Evolutionary conservation across 2,329 filamentous ascomycete species (phyloP).

Genomic region (Sclerotinia borealis): DNA sequence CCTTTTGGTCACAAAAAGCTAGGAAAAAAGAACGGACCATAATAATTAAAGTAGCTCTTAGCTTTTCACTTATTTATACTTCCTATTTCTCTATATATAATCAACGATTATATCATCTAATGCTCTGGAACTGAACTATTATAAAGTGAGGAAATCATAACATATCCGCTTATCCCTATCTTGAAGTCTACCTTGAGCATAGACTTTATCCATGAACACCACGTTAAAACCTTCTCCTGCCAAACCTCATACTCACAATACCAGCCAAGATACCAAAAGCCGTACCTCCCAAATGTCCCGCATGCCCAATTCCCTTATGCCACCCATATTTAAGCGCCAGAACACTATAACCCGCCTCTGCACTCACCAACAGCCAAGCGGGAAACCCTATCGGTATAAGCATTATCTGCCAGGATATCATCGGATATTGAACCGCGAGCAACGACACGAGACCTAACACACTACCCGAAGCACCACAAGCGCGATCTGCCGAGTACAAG

Average conservation of each 20-base stretch:
- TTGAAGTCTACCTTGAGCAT: background rate
- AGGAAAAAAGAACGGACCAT: no score
- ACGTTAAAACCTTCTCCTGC: background rate
- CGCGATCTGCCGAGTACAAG: background rate
- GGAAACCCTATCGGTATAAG: background rate
- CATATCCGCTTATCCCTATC: background rate
- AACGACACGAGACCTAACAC: background rate
- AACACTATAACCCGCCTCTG: background rate
- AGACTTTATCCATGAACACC: background rate
- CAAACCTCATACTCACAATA: background rate
- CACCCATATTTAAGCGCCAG: conserved; percentile 1
- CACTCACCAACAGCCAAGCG: background rate
- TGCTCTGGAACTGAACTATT: background rate
- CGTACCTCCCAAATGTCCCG: conserved; percentile 8
- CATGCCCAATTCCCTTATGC: background rate
- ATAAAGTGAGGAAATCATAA: background rate
- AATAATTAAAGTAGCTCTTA: background rate
- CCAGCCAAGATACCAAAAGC: conserved; percentile 3
- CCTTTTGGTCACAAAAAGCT: no score
- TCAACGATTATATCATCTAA: background rate
- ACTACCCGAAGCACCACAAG: conserved; percentile 8
- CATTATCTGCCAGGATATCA: background rate
- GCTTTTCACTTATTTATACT: background rate
- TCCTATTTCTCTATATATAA: background rate
- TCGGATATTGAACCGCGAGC: background rate